A percentile compares a stretch with the other conserved stretches of the same genome.
These are phyloP conservation scores for Phytophthora macrochlamydospora DNA, from an alignment of 352 stramenopile species.

Conservation along the genomic window DNA sequence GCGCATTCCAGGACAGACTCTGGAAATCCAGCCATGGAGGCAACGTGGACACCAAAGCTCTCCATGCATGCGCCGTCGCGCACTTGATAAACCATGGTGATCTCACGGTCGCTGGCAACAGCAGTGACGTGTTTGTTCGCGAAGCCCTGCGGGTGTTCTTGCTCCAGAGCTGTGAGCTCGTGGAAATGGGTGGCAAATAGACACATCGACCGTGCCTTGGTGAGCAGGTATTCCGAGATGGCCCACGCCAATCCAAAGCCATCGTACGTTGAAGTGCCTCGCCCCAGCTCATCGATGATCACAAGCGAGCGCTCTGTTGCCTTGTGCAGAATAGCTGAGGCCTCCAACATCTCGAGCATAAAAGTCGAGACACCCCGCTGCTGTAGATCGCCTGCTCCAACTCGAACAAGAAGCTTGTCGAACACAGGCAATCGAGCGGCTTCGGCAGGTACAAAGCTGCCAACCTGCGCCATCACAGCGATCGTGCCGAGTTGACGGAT, in stretches of 20 bases:
- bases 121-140: constrained; percentile 98
- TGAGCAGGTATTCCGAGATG: constrained; percentile 97
- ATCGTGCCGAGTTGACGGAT: constrained; percentile 97
- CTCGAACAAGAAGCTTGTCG: constrained; percentile 95
- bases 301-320: constrained; percentile 95
- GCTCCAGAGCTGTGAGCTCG: constrained; percentile 96
- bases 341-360: constrained; percentile 99
- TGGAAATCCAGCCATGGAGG: constrained; percentile 97
- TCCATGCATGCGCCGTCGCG: constrained; percentile 95
- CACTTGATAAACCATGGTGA: constrained; percentile 94
- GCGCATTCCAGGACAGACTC: constrained; percentile 92
- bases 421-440: constrained; percentile 93
- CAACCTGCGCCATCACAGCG: constrained; percentile 96
- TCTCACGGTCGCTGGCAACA: constrained; percentile 74
- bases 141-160: constrained; percentile 65
- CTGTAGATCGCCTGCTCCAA: constrained; percentile 97
- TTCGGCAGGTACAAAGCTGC: constrained; percentile 95
- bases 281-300: constrained; percentile 99
- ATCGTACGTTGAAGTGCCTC: constrained; percentile 98
- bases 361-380: constrained; percentile 99
- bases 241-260: constrained; percentile 97
- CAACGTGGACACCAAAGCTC: constrained; percentile 99
- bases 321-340: constrained; percentile 95
- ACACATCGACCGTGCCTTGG: constrained; percentile 87
- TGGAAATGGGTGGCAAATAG: constrained; percentile 99